Evolutionary conservation across 2,329 filamentous ascomycete species (phyloP), one percentile per base, ranked within the genome.

Genomic region (Claviceps spartinae): DNA sequence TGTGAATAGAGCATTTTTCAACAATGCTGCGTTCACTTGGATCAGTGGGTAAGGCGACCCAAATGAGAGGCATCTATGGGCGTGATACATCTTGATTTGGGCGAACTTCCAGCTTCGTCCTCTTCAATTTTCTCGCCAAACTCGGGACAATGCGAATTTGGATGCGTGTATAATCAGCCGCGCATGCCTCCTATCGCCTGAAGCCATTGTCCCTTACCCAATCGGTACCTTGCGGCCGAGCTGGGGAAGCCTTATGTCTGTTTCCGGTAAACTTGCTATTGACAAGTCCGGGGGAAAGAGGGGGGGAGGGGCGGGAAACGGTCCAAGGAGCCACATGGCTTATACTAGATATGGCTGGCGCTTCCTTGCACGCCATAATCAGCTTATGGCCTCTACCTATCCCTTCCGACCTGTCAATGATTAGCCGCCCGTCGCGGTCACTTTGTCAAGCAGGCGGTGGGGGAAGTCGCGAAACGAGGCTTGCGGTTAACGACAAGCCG

Each of bases 321-420:
- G 14, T 22, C 22, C 20, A 6, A 44, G 7, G 14, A 38, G 46
- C 26, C 49, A 49, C 46, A 43, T 36, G 40, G 5, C 26, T 8
- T 40, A 38, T 34, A 45, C 5, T 24, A 52, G 50, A 46, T 41
- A 45, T 48, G 45, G 45, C 50, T 52, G 45, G 50, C 38, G 7
- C 18, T 22, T 26, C 26, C 13, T 44, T 48, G 50, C 38, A 41
- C 50, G 40, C 44, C 50, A 52, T 52, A 16, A 38, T 45, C 43
- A 46, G 38, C 44, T 43, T 7, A 45, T 18, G 20, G 30, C 18
- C 16, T 40, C 36, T 30, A 18, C 18, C 26, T 9, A 11, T 30
- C 16, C 13, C 34, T 22, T 22, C 13, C 18, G 45, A 47, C 16
- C 30, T 36, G 26, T 47, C 45, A 20, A 47, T 9, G 8, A 30